A percentile compares a stretch with the other conserved stretches of the same genome.
Conservation (phyloP, 2,329 filamentous ascomycete species). For the Aspergillus terreus region DNA sequence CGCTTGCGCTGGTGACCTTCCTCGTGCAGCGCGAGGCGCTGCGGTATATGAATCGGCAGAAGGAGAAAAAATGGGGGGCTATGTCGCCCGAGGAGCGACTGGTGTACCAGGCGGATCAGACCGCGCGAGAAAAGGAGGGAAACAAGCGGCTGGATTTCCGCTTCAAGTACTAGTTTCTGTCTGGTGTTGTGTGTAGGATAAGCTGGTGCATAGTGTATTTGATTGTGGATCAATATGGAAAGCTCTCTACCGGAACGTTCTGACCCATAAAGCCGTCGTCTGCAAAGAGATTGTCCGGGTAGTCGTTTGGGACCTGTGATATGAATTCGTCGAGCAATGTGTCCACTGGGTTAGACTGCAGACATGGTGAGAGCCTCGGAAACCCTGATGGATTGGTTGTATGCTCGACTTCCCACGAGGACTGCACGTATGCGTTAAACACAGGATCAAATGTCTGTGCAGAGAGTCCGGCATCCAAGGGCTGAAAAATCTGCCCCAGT, state of each 20-base stretch:
- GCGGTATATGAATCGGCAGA: slow-evolving; percentile 47
- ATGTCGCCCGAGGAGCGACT: slow-evolving; percentile 46
- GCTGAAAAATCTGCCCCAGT: too few species aligned
- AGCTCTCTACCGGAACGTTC: neutral
- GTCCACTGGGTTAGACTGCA: slow-evolving; percentile 5
- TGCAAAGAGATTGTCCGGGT: neutral
- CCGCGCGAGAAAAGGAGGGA: slow-evolving; percentile 44
- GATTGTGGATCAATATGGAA: neutral
- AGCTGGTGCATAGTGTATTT: neutral
- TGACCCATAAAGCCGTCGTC: slow-evolving; percentile 1
- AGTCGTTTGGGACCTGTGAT: slow-evolving; percentile 2
- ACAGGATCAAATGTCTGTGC: neutral
- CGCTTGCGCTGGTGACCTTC: slow-evolving; percentile 46
- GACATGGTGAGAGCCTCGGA: neutral
- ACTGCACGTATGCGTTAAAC: neutral
- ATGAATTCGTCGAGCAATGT: slow-evolving; percentile 10
- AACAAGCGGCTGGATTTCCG: slow-evolving; percentile 52
- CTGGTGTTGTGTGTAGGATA: neutral
- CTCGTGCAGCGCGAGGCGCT: slow-evolving; percentile 46
- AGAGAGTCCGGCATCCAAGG: neutral
- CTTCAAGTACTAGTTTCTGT: slow-evolving; percentile 41
- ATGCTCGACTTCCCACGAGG: neutral
- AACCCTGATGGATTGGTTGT: neutral
- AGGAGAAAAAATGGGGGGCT: slow-evolving; percentile 44
- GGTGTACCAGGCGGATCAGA: slow-evolving; percentile 46